Percentiles rank a stretch among this genome's conserved stretches.
Evolutionary conservation across 331 rosid genomes (phyloP).

Genomic region (Pyrus hybrid): DNA sequence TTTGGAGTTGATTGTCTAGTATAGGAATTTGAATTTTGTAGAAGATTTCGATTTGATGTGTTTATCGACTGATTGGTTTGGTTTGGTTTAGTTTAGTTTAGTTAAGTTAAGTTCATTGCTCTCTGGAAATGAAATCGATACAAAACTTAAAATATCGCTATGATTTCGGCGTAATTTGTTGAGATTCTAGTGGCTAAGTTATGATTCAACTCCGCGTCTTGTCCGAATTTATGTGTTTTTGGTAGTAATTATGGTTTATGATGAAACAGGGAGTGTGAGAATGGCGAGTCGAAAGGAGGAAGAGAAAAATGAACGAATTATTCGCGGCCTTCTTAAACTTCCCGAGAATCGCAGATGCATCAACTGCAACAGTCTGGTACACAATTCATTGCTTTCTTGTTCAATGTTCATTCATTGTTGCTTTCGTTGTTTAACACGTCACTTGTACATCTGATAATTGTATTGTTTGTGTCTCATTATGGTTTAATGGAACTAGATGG

Average conservation of each 20-base stretch:
- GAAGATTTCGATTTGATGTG: neutral
- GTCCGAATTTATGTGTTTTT: neutral
- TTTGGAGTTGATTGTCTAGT: neutral
- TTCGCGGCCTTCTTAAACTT: slow-evolving; percentile 87
- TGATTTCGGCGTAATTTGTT: neutral
- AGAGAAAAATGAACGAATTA: slow-evolving; percentile 74
- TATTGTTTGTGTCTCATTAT: neutral
- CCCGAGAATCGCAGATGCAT: slow-evolving; percentile 77
- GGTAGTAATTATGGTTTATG: slow-evolving; percentile 11
- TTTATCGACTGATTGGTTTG: neutral
- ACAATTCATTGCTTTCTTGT: slow-evolving; percentile 4
- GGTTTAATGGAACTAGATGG: neutral
- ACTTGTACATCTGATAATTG: neutral
- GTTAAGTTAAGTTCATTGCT: neutral
- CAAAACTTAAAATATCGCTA: neutral
- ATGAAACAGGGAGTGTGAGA: slow-evolving; percentile 28
- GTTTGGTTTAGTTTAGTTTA: neutral
- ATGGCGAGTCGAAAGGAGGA: slow-evolving; percentile 91
- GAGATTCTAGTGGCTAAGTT: slow-evolving; percentile 1
- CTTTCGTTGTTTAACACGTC: neutral
- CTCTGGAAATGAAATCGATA: slow-evolving; percentile 7
- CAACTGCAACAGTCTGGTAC: slow-evolving; percentile 86
- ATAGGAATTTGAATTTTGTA: neutral
- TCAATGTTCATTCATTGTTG: neutral
- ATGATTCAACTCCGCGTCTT: neutral